Evolutionary conservation across 768 basidiomycete genomes (phyloP), one percentile per base, ranked within the genome.

Genomic region (Panus rudis): DNA sequence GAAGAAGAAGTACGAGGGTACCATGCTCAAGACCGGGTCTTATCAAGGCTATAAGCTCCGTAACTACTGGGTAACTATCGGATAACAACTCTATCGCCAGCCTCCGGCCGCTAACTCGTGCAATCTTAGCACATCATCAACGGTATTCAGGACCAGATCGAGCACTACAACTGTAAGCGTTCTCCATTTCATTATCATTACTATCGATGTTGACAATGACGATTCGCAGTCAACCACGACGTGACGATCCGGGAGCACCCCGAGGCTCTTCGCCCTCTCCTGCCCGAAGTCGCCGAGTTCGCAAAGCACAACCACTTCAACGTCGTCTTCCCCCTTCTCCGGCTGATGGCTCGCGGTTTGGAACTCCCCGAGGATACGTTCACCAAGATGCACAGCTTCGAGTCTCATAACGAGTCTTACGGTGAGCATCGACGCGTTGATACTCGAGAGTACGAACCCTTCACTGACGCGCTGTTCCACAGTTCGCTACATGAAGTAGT

Each of bases 131-230:
- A 77, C 38, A 73, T 83, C 34, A 76, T 75, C 30, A 70, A 69
- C 10, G 81, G 81, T 5, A 73, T 84, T 20, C 69, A 60, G 14
- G 82, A 84, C 52, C 78, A 81, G 49, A 51, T 81, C 14, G 81
- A 84, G 52, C 65, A 73, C 39, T 83, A 84, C 51, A 79, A 76
- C 49, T 67, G 81, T 83, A 45, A 45, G 72, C 49, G 33, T 35
- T 35, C 24, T 34, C 48, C 6, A 34, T 5, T 19, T 4, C 26
- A 11, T 6, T 17, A 34, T 12, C 1, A 23, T 1, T 3, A 19
- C 21, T 12, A 3, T 6, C 25, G 12, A 11, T 20, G 10, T 3
- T 19, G 16, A 37, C 43, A 13, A 19, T 27, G 38, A 10, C 37
- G 6, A 10, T 16, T 27, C 7, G 1, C 32, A 80, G 79, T 78